phyloP scores from a whole-genome alignment of 73 alveolate genomes.

The Blepharisma japonicum region DNA sequence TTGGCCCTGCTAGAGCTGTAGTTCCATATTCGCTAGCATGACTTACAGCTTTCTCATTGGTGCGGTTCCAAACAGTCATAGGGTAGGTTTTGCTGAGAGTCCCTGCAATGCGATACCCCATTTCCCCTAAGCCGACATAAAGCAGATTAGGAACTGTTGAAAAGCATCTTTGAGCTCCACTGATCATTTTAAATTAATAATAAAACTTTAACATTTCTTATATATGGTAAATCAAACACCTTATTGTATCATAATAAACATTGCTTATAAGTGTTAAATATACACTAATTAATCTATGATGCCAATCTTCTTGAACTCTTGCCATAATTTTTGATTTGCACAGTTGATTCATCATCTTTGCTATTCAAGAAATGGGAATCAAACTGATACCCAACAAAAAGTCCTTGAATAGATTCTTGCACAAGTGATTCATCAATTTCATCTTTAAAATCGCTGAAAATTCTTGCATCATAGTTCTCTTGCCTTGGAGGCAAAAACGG shows the following conservation, averaged over 20 bases:
- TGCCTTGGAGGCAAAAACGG: constrained; percentile 72
- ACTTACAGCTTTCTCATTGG: constrained; percentile 14
- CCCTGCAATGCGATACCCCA: constrained; percentile 32
- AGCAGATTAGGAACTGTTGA: constrained; percentile 41
- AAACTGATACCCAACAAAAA: constrained; percentile 1
- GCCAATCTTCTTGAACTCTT: too few species aligned
- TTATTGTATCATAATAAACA: too few species aligned
- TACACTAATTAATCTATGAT: too few species aligned
- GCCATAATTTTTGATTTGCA: too few species aligned
- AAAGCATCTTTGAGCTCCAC: too few species aligned
- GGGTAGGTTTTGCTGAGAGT: constrained; percentile 7
- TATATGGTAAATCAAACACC: too few species aligned
- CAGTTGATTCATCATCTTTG: too few species aligned
- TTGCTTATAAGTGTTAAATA: too few species aligned
- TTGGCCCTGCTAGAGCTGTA: constrained; percentile 26
- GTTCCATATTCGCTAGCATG: constrained; percentile 16
- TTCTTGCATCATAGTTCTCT: constrained; percentile 57
- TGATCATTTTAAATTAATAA: too few species aligned
- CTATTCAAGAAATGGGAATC: background rate
- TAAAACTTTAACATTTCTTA: too few species aligned
- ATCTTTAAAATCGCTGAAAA: constrained; percentile 31
- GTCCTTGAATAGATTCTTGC: background rate
- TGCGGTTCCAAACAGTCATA: constrained; percentile 24
- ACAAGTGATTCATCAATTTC: background rate
- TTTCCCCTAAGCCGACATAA: constrained; percentile 36